Evolutionary conservation across 306 rosid species (phyloP).

Genomic region (Citrullus colocynthis): DNA sequence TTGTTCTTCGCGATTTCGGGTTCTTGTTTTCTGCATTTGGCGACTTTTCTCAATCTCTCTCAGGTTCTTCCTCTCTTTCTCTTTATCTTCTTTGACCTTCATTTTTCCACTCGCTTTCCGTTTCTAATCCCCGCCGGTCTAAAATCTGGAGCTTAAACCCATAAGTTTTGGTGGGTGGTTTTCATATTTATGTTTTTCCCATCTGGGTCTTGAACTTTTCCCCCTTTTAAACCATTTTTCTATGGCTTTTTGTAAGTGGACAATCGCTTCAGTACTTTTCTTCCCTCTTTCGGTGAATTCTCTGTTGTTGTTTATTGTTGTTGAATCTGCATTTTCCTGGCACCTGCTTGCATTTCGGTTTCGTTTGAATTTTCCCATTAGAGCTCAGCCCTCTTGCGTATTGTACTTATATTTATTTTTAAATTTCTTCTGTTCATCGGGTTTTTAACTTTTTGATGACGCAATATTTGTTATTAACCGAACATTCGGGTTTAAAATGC

Average conservation of each 20-base stretch:
- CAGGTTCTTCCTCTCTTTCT: not conserved
- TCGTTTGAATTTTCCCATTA: slow-evolving; percentile 10
- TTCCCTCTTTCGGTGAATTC: not conserved
- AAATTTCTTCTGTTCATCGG: not conserved
- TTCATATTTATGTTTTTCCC: not conserved
- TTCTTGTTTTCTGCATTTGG: not conserved
- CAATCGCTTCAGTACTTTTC: not conserved
- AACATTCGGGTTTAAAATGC: not conserved
- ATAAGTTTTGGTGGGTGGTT: not conserved
- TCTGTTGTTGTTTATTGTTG: not conserved
- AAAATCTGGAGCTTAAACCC: not conserved
- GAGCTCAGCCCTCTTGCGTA: slow-evolving; percentile 19
- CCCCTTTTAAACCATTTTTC: not conserved
- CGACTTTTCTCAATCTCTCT: not conserved
- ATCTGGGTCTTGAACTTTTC: not conserved
- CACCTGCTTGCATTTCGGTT: not conserved
- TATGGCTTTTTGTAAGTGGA: slow-evolving; percentile 18
- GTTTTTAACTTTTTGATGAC: not conserved
- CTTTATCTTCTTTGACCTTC: slow-evolving; percentile 13
- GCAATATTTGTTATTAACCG: not conserved
- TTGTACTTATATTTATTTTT: not conserved
- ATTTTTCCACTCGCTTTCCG: not conserved
- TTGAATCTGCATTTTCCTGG: slow-evolving; percentile 17
- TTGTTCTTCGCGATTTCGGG: not conserved
- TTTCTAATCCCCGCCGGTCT: not conserved